Percentiles rank a stretch among this genome's conserved stretches.
These are phyloP conservation scores for Beauveria bassiana DNA, from an alignment of 2,329 filamentous ascomycete genomes.

Conservation along the genomic window DNA sequence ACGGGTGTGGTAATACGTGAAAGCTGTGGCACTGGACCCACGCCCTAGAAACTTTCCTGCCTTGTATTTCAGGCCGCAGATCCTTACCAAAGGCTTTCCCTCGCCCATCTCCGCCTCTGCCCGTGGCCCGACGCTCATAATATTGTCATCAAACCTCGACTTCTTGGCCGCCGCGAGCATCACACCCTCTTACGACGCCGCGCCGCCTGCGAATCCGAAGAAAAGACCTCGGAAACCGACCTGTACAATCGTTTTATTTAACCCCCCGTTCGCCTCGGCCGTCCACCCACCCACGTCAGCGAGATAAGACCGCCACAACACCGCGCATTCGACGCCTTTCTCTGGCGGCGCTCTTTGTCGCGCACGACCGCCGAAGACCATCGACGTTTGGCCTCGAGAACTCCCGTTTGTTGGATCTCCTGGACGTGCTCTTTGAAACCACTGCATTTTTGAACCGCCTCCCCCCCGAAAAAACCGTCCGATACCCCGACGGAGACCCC, in stretches of 20 bases:
- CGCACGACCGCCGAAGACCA: neutral
- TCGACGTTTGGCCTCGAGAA: neutral
- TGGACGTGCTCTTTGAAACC: neutral
- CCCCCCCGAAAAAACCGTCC: neutral
- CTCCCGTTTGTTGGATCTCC: neutral
- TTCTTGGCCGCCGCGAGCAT: slow-evolving; percentile 8
- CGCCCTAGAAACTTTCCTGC: slow-evolving; percentile 1
- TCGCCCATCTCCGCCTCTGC: slow-evolving; percentile 7
- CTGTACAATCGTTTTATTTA: neutral
- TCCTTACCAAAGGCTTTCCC: neutral
- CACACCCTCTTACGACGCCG: slow-evolving; percentile 7
- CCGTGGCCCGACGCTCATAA: slow-evolving; percentile 7
- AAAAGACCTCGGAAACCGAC: neutral
- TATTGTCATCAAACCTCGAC: slow-evolving; percentile 9
- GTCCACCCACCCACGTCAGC: neutral
- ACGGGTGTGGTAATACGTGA: slow-evolving; percentile 5
- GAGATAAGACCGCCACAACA: slow-evolving; percentile 1
- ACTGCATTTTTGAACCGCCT: neutral
- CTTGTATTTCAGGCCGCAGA: slow-evolving; percentile 14
- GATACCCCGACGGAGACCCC: slow-evolving; percentile 3
- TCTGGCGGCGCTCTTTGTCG: neutral
- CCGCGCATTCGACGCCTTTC: slow-evolving; percentile 5
- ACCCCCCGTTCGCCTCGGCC: neutral
- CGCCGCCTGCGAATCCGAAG: neutral
- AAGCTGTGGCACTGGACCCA: slow-evolving; percentile 2